These are phyloP conservation scores for Dipodascopsis tothii DNA, from an alignment of 805 yeast genomes.

Conservation along the genomic window DNA sequence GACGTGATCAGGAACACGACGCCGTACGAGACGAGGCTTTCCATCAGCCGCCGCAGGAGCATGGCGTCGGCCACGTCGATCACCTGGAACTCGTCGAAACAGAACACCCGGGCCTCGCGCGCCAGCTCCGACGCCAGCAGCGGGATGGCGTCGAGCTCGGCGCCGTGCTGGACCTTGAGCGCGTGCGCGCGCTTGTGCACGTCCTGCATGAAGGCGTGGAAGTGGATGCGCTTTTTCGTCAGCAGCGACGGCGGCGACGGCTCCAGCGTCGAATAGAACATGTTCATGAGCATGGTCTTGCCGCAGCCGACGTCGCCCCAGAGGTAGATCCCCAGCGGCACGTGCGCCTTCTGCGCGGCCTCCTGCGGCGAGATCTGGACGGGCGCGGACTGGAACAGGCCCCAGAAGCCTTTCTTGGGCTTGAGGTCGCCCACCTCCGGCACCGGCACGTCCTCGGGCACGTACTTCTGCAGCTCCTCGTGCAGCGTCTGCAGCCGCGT, in stretches of 20 bases:
- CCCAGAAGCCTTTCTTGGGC: slow-evolving; percentile 39
- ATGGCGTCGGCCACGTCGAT: slow-evolving; percentile 98
- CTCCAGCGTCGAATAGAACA: slow-evolving; percentile 69
- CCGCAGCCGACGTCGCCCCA: slow-evolving; percentile 99
- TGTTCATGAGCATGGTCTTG: slow-evolving; percentile 95
- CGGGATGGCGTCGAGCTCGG: slow-evolving; percentile 76
- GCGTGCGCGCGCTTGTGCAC: slow-evolving; percentile 82
- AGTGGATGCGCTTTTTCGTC: slow-evolving; percentile 76
- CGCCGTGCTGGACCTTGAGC: slow-evolving; percentile 56
- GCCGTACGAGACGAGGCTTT: slow-evolving; percentile 58
- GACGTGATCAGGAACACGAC: slow-evolving; percentile 87
- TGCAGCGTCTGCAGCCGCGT: slow-evolving; percentile 55
- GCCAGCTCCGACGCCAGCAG: slow-evolving; percentile 77
- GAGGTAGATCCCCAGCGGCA: slow-evolving; percentile 77
- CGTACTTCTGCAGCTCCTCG: slow-evolving; percentile 44
- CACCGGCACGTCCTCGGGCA: slow-evolving; percentile 51
- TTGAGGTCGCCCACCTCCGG: slow-evolving; percentile 48
- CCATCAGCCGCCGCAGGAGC: slow-evolving; percentile 73
- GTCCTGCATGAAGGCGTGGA: slow-evolving; percentile 95
- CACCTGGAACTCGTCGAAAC: slow-evolving; percentile 96
- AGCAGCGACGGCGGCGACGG: slow-evolving; percentile 62
- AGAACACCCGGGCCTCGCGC: slow-evolving; percentile 62
- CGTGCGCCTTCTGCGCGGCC: slow-evolving; percentile 8
- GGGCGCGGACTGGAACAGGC: slow-evolving; percentile 23
- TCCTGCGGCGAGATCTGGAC: slow-evolving; percentile 5